These are phyloP conservation scores for Dictyostelium capitatum DNA, from an alignment of 78 protist genomes.

Conservation along the genomic window DNA sequence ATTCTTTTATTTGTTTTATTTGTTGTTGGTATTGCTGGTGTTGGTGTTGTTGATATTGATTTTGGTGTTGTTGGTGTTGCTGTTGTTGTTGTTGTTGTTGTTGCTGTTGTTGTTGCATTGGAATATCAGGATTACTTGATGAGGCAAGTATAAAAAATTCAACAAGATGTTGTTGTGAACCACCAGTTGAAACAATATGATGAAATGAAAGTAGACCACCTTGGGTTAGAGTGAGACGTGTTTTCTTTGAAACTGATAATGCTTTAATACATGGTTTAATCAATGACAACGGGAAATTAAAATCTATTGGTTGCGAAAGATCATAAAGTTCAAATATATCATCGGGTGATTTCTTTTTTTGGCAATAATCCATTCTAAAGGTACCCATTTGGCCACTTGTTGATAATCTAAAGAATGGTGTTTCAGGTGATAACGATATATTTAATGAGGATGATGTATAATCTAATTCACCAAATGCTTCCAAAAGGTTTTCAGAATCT, in stretches of 20 bases:
- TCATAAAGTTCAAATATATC: constrained; percentile 27
- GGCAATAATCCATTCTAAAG: constrained; percentile 37
- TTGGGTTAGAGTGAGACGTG: constrained; percentile 4
- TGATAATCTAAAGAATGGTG: constrained; percentile 31
- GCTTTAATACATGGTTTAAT: constrained; percentile 62
- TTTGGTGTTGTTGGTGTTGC: too few species aligned
- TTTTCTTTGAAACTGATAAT: constrained; percentile 20
- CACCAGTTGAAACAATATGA: constrained; percentile 9
- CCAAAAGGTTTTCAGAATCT: constrained; percentile 40
- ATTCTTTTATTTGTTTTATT: too few species aligned
- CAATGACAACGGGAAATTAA: constrained; percentile 5
- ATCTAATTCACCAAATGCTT: constrained; percentile 74
- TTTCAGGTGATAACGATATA: constrained; percentile 25
- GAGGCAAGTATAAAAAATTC: constrained; percentile 15
- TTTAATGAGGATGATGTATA: not conserved
- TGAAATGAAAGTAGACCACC: constrained; percentile 20
- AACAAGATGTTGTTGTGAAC: constrained; percentile 6
- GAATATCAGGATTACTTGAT: not conserved
- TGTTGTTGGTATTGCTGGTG: too few species aligned
- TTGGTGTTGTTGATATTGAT: too few species aligned
- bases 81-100: too few species aligned
- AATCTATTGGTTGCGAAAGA: not conserved
- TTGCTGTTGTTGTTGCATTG: too few species aligned
- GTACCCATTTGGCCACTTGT: constrained; percentile 52
- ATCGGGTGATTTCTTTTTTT: not conserved